A percentile compares a stretch with the other conserved stretches of the same genome.
Evolutionary conservation across 805 yeast species (phyloP).

Genomic region (Myxozyma mucilagina): DNA sequence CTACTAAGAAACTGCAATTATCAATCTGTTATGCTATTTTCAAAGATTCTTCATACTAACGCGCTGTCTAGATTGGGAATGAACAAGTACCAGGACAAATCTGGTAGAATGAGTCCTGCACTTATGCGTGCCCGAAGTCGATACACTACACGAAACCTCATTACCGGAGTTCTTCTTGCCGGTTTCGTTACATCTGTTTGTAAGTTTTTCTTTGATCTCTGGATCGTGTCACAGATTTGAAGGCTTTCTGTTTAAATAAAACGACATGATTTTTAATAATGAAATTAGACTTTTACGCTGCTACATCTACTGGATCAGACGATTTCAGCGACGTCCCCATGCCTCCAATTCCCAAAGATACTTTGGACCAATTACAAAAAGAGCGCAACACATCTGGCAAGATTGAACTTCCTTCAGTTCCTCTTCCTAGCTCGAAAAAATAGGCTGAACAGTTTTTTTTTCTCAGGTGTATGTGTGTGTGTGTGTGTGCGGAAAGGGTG

Average conservation of each 20-base stretch:
- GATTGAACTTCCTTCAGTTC: too few species aligned
- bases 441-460: too few species aligned
- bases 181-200: background rate
- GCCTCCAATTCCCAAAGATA: constrained; percentile 84
- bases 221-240: too few species aligned
- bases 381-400: too few species aligned
- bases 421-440: too few species aligned
- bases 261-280: too few species aligned
- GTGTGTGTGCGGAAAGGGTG: too few species aligned
- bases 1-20: background rate
- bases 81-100: constrained; percentile 27
- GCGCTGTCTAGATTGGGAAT: constrained; percentile 15
- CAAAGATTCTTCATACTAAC: background rate
- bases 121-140: constrained; percentile 27
- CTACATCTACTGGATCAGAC: constrained; percentile 65
- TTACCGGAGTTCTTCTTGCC: constrained; percentile 22
- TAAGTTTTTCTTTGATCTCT: too few species aligned
- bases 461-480: too few species aligned
- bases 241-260: too few species aligned
- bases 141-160: constrained; percentile 12
- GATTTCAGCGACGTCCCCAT: constrained; percentile 91
- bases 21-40: background rate
- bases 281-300: constrained; percentile 40
- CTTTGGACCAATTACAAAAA: constrained; percentile 64
- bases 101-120: constrained; percentile 28